A percentile compares a stretch with the other conserved stretches of the same genome.
phyloP scores from a whole-genome alignment of 2,329 filamentous ascomycete species.

The Aspergillus awamori region DNA sequence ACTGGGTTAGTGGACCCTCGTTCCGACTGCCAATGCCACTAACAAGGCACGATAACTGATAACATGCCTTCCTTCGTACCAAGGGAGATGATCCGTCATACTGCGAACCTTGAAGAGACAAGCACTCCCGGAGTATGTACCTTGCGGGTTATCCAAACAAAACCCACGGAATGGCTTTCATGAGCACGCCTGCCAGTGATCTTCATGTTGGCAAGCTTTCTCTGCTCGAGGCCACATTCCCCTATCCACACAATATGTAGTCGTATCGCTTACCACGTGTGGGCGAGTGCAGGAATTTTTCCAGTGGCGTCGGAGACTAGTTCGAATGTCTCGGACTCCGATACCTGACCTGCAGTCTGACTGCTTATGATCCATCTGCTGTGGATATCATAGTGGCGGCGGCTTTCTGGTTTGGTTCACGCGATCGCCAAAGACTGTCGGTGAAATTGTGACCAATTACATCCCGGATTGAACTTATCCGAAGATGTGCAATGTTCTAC shows the following conservation, averaged over 20 bases:
- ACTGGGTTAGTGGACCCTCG: conserved; percentile 19
- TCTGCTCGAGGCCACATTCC: background rate
- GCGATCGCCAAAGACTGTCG: background rate
- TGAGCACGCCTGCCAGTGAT: background rate
- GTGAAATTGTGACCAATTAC: background rate
- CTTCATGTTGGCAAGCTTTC: background rate
- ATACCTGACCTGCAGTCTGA: conserved; percentile 8
- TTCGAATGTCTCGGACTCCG: conserved; percentile 9
- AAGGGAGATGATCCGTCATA: background rate
- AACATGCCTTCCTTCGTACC: background rate
- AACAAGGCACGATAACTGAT: background rate
- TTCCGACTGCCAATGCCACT: conserved; percentile 5
- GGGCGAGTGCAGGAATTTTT: conserved; percentile 1
- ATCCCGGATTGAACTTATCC: background rate
- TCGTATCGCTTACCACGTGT: conserved; percentile 7
- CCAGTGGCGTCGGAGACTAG: conserved; percentile 14
- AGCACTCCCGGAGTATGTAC: background rate
- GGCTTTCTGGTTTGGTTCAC: background rate
- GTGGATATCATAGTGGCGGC: background rate
- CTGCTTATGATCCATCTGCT: background rate
- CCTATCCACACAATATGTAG: background rate
- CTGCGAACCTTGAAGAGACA: background rate
- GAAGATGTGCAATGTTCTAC: background rate
- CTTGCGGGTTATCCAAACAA: background rate
- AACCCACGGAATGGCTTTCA: background rate